Conservation (phyloP, 345 rosid genomes). For the Populus nigra region DNA sequence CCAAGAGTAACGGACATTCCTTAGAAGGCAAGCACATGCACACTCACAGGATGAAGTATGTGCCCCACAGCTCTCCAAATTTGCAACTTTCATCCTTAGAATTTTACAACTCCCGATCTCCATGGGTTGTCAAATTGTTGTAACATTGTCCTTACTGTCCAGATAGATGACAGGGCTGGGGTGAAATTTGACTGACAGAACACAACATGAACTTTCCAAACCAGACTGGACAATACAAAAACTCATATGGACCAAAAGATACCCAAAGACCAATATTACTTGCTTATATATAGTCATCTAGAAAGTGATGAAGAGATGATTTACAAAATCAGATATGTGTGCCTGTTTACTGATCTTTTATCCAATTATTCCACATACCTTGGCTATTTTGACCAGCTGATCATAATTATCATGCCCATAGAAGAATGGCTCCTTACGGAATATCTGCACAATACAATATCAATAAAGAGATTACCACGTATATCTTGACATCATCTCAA, state of each 20-base stretch:
- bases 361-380: constrained; percentile 46
- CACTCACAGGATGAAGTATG: neutral
- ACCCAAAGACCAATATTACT: neutral
- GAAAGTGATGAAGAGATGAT: neutral
- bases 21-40: neutral
- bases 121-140: neutral
- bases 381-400: constrained; percentile 94
- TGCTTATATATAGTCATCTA: neutral
- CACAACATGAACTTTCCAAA: neutral
- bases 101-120: neutral
- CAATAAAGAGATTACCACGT: constrained; percentile 21
- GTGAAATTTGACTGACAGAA: neutral
- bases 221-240: neutral
- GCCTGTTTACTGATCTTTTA: neutral
- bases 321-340: neutral
- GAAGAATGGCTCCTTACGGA: constrained; percentile 97
- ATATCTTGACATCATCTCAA: constrained; percentile 18
- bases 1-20: neutral
- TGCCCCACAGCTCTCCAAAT: neutral
- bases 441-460: constrained; percentile 62
- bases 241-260: neutral
- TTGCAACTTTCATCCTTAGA: neutral
- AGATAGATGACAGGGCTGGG: neutral
- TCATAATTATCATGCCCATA: constrained; percentile 98
- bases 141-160: neutral